Conservation (phyloP, 768 basidiomycete species). For the Boletus fagicola region DNA sequence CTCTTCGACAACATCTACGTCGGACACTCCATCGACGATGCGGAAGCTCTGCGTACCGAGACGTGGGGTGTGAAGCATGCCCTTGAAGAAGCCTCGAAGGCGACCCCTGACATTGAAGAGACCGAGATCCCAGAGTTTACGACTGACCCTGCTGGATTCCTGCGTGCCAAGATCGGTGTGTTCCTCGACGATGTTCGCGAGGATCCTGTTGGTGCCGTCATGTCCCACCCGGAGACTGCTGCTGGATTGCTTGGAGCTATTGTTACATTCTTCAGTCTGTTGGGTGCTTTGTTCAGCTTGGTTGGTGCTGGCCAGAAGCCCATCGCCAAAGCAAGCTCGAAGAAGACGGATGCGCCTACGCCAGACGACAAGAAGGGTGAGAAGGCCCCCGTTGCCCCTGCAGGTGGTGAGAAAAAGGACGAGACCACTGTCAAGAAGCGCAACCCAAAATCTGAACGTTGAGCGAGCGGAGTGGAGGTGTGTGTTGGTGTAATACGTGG, state of each 20-base stretch:
- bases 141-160: slow-evolving; percentile 74
- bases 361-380: slow-evolving; percentile 67
- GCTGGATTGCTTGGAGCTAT: slow-evolving; percentile 69
- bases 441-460: slow-evolving; percentile 24
- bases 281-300: slow-evolving; percentile 76
- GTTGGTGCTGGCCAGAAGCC: slow-evolving; percentile 74
- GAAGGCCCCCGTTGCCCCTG: slow-evolving; percentile 64
- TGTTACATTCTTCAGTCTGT: slow-evolving; percentile 81
- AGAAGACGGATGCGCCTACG: slow-evolving; percentile 71
- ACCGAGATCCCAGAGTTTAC: slow-evolving; percentile 50
- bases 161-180: slow-evolving; percentile 70
- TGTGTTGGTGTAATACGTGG: slow-evolving; percentile 10
- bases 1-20: slow-evolving; percentile 94
- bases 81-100: slow-evolving; percentile 59
- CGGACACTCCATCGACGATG: slow-evolving; percentile 85
- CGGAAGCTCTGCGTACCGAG: slow-evolving; percentile 77
- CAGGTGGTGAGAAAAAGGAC: slow-evolving; percentile 72
- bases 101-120: slow-evolving; percentile 48
- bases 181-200: slow-evolving; percentile 78
- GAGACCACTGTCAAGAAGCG: slow-evolving; percentile 74
- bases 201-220: slow-evolving; percentile 81
- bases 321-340: slow-evolving; percentile 61
- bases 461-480: not conserved
- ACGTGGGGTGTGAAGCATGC: slow-evolving; percentile 91
- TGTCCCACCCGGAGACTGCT: slow-evolving; percentile 85